Evolutionary conservation across 2,329 filamentous ascomycete species (phyloP), one percentile per base, ranked within the genome.

Genomic region (Pyrenophora teres): DNA sequence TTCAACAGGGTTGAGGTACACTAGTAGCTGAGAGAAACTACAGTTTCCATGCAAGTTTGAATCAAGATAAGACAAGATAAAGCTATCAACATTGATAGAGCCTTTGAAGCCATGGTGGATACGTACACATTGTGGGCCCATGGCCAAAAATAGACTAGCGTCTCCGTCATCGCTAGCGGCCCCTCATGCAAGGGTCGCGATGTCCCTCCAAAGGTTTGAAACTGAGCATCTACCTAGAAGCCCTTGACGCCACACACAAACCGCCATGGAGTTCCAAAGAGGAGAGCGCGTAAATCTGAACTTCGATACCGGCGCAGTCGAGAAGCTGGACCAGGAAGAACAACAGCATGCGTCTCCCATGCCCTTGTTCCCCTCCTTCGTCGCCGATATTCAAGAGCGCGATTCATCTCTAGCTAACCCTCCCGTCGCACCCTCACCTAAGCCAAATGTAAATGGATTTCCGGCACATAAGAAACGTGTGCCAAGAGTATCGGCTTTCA

Each of bases 381-480:
- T 95, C 37, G 83, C 83, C 48, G 92, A 97, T 62, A 85, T 97
- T 57, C 82, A 88, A 65, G 93, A 97, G 77, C 88, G 89, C 56
- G 81, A 85, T 38, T 74, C 83, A 21, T 74, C 78, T 31, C 74
- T 82, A 33, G 79, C 84, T 18, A 86, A 84, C 57, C 81, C 88
- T 4, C 86, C 88, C 7, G 79, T 80, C 33, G 83, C 86, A 8
- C 86, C 87, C 12, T 80, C 81, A 40, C 76, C 83, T 35, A 83
- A 83, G 44, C 77, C 79, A 16, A 74, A 65, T 45, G 57, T 79
- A 4, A 86, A 83, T 10, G 94, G 94, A 1, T 97, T 97, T 63
- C 94, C 94, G n/a, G 85, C 87, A 52, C 92, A 92, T 72, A 94
- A 89, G 73, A 91, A 89, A 71, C 86, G 92, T 59, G 81, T 80